Percentiles rank a stretch among this genome's conserved stretches.
Conservation (phyloP, 225 moss, liverwort and hornwort genomes). For the Asterella californica region DNA sequence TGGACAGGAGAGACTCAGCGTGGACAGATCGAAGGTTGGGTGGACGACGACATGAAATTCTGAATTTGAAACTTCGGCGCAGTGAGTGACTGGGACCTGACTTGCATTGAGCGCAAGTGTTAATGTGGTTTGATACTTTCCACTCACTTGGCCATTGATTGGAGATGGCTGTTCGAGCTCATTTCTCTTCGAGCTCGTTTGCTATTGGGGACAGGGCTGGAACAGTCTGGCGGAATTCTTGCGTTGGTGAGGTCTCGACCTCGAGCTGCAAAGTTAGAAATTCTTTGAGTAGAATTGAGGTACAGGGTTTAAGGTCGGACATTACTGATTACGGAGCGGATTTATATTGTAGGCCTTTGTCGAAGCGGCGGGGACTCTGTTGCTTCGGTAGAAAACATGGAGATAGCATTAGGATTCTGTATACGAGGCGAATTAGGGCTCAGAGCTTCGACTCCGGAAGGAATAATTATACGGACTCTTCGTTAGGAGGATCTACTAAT, state of each 20-base stretch:
- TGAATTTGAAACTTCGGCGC: not conserved
- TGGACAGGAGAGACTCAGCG: not conserved
- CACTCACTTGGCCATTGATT: not conserved
- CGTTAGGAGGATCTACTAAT: not conserved
- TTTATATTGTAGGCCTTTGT: not conserved
- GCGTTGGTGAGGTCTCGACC: not conserved
- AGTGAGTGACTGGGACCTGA: not conserved
- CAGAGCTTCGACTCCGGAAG: not conserved
- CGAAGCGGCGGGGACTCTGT: not conserved
- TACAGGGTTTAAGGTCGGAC: not conserved
- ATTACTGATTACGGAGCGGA: not conserved
- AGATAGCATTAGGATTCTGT: not conserved
- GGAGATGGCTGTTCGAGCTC: slow-evolving; percentile 12
- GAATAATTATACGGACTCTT: slow-evolving; percentile 5
- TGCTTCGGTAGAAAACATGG: not conserved
- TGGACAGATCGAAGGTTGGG: not conserved
- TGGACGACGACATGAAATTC: not conserved
- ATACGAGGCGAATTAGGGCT: slow-evolving; percentile 6
- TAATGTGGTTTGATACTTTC: not conserved
- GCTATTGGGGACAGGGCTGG: not conserved
- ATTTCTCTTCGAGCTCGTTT: not conserved
- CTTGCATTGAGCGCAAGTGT: not conserved
- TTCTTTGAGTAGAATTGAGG: not conserved
- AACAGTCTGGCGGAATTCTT: not conserved
- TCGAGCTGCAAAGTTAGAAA: slow-evolving; percentile 1